Conservation (phyloP, 2,329 filamentous ascomycete species). For the Penicillium aurantiogriseum region DNA sequence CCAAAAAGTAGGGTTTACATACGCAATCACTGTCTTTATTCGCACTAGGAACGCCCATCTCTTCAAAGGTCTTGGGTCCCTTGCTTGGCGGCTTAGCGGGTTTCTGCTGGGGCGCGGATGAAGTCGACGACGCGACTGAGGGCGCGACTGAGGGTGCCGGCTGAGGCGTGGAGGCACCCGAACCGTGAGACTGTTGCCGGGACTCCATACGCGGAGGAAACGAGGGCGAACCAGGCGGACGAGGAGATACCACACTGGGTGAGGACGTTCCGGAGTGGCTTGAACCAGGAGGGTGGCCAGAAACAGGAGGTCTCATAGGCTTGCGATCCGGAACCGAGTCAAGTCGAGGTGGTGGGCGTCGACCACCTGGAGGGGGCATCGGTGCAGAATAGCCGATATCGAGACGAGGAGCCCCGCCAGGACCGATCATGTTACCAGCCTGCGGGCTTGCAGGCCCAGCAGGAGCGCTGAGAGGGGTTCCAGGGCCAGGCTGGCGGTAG, state of each 20-base stretch:
- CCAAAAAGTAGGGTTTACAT: constrained; percentile 41
- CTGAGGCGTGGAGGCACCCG: constrained; percentile 45
- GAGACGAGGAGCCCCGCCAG: constrained; percentile 37
- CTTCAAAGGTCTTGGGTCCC: constrained; percentile 93
- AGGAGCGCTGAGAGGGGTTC: constrained; percentile 30
- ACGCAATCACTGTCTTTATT: constrained; percentile 92
- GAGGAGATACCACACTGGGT: constrained; percentile 24
- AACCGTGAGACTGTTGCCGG: constrained; percentile 30
- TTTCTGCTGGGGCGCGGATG: constrained; percentile 40
- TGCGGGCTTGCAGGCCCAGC: constrained; percentile 33
- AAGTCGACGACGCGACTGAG: constrained; percentile 21
- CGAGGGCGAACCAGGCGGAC: constrained; percentile 30
- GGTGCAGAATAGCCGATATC: constrained; percentile 51
- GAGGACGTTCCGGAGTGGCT: constrained; percentile 24
- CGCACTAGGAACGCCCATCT: constrained; percentile 88
- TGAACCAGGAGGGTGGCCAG: constrained; percentile 30
- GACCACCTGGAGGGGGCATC: constrained; percentile 38
- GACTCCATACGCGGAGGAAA: constrained; percentile 37
- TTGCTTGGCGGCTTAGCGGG: constrained; percentile 54
- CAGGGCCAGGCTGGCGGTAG: constrained; percentile 36
- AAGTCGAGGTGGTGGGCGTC: constrained; percentile 33
- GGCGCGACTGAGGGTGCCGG: constrained; percentile 16
- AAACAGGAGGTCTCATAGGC: constrained; percentile 33
- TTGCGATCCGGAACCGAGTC: constrained; percentile 32
- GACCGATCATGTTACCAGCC: constrained; percentile 23